A percentile compares a stretch with the other conserved stretches of the same genome.
These are phyloP conservation scores for Sextonia rubra DNA, from an alignment of 164 flowering plant species.

Conservation along the genomic window DNA sequence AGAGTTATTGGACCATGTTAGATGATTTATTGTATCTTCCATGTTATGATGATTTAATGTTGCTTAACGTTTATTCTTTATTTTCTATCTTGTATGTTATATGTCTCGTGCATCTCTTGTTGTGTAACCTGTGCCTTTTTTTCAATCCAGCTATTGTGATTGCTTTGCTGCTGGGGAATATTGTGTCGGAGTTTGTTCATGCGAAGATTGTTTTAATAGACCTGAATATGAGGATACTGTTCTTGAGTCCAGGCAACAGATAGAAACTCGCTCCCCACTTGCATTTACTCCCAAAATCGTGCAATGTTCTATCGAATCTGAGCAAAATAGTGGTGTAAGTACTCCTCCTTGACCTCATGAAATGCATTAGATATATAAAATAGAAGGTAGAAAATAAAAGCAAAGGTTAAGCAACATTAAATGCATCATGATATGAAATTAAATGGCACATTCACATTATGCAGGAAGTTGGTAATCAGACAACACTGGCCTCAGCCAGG, in stretches of 20 bases:
- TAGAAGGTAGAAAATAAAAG: too few relatives aligned
- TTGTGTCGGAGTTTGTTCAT: constrained; percentile 70
- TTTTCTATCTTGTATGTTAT: too few relatives aligned
- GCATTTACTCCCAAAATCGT: constrained; percentile 84
- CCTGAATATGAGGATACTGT: constrained; percentile 66
- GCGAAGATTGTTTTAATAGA: constrained; percentile 69
- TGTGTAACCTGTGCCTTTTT: background rate
- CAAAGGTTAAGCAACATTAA: too few relatives aligned
- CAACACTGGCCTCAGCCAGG: constrained; percentile 62
- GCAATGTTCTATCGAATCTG: constrained; percentile 18
- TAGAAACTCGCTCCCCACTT: constrained; percentile 70
- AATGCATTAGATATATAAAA: too few relatives aligned
- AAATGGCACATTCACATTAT: background rate
- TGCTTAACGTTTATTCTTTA: too few relatives aligned
- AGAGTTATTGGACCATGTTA: constrained; percentile 18
- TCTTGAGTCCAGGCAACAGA: constrained; percentile 47
- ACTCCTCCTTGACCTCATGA: background rate
- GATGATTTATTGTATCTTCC: background rate
- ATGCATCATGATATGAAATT: background rate
- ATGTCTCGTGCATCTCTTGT: background rate
- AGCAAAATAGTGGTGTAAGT: constrained; percentile 33
- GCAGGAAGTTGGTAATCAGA: constrained; percentile 40
- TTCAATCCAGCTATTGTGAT: constrained; percentile 65
- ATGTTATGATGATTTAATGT: background rate
- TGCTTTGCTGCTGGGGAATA: constrained; percentile 84